Conservation (phyloP, 2,329 filamentous ascomycete genomes). For the Fusarium sp. region DNA sequence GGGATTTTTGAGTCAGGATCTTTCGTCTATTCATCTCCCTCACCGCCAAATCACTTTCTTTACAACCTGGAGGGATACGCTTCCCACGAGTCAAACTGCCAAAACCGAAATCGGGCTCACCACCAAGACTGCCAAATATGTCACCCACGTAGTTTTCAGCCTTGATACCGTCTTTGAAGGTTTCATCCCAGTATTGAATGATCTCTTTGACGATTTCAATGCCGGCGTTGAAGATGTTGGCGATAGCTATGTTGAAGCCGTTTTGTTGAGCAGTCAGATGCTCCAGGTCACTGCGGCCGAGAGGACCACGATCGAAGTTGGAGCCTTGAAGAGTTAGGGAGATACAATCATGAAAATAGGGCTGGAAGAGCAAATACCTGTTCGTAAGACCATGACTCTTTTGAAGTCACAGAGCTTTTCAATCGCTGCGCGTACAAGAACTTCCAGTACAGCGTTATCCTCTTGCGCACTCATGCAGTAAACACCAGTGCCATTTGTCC, state of each 20-base stretch:
- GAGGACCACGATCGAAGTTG: conserved; percentile 78
- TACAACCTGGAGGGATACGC: conserved; percentile 47
- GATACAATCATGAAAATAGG: fast-evolving
- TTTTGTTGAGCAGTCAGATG: conserved; percentile 74
- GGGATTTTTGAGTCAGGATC: conserved; percentile 41
- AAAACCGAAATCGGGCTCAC: conserved; percentile 73
- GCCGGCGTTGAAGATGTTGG: conserved; percentile 76
- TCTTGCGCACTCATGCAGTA: conserved; percentile 82
- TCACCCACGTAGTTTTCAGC: conserved; percentile 77
- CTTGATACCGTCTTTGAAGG: conserved; percentile 68
- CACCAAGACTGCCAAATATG: conserved; percentile 77
- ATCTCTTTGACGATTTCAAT: conserved; percentile 75
- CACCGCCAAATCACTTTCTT: conserved; percentile 38
- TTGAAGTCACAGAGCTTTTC: conserved; percentile 73
- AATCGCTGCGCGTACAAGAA: conserved; percentile 70
- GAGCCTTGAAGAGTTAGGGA: conserved; percentile 58
- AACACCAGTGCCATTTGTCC: conserved; percentile 75
- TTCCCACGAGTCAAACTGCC: conserved; percentile 60
- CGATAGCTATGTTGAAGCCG: conserved; percentile 71
- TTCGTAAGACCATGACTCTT: conserved; percentile 76
- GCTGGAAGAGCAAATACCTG: conserved; percentile 53
- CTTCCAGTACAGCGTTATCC: conserved; percentile 77
- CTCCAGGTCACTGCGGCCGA: conserved; percentile 66
- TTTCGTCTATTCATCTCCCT: conserved; percentile 50
- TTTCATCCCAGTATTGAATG: conserved; percentile 69